Percentiles rank a stretch among this genome's conserved stretches.
Conservation (phyloP, 2,329 filamentous ascomycete genomes). For the Pseudogymnoascus sp. region DNA sequence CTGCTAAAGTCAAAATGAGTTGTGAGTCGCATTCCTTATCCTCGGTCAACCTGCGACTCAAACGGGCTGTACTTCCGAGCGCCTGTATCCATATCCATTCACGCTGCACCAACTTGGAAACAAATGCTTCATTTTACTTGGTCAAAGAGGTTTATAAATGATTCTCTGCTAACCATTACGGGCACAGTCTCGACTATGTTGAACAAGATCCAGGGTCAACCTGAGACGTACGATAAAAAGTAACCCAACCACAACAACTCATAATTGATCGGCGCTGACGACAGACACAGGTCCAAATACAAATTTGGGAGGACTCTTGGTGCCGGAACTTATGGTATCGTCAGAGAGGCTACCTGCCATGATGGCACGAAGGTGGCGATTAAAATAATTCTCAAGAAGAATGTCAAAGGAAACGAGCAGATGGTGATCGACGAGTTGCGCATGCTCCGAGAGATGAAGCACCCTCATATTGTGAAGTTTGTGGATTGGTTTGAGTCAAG, state of each 20-base stretch:
- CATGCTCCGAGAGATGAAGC: conserved; percentile 83
- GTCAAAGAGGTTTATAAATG: neutral
- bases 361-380: conserved; percentile 85
- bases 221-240: conserved; percentile 99
- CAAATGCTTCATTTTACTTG: conserved; percentile 3
- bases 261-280: conserved; percentile 17
- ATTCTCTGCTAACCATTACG: conserved; percentile 6
- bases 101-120: neutral
- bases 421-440: conserved; percentile 98
- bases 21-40: conserved; percentile 19
- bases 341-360: conserved; percentile 83
- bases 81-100: neutral
- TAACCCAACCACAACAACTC: conserved; percentile 33
- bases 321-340: conserved; percentile 96
- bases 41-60: neutral
- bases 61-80: neutral
- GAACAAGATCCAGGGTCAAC: conserved; percentile 92
- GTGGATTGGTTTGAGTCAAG: conserved; percentile 99
- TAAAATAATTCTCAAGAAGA: conserved; percentile 99
- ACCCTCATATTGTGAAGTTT: conserved; percentile 94
- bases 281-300: conserved; percentile 63
- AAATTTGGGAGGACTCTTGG: conserved; percentile 88
- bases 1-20: conserved; percentile 25
- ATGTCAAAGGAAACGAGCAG: conserved; percentile 93
- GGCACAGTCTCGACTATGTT: conserved; percentile 75